Base-by-base conservation (phyloP, 164 flowering plant species). In the Tinospora cordifolia region DNA sequence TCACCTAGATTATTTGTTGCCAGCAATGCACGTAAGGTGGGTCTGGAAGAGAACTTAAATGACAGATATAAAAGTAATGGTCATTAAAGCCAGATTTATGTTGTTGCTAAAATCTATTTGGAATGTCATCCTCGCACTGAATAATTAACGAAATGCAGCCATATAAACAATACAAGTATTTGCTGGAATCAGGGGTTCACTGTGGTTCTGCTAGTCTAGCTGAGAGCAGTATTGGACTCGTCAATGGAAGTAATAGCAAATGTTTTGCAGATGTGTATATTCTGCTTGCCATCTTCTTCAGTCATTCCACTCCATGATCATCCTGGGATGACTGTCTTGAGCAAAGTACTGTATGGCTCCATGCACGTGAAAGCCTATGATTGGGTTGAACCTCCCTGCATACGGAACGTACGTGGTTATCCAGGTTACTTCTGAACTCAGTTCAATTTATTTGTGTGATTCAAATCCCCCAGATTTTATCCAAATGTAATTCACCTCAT, bases 261-360 rank as follows among this genome's bases (percentile, higher is more conserved):
- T 66, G 65, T 67, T 25, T 30, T 84, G 85, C 90, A 94, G 99
- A 92, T 94, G 83, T 93, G 97, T 68, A 85, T 94, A 73, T 92
- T 94, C 81, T 86, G 89, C 83, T 82, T 92, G 80, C 99, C 99
- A 62, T 86, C 93, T 72, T 92, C 99, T 15, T 80, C 99, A 6
- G 95, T 85, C 67, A 90, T 94, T 81, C 99, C 99, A 51, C 93
- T 94, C 36, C 99, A 94, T 73, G 97, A 92, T 71, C 99, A 94
- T 87, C 99, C 97, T 40, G 89, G 87, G 65, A 91, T 91, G 97
- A 87, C 93, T 47, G 96, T 94, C 58, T 83, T 90, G 64, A 90
- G 97, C 90, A 94, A 89, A 86, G 70, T 94, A 68, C 88, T 92
- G 17, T 94, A 90, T 77, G 99, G 99, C 13, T 94, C 97, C 78